phyloP scores from a whole-genome alignment of 768 basidiomycete species.

The Tephrocybe sp. region DNA sequence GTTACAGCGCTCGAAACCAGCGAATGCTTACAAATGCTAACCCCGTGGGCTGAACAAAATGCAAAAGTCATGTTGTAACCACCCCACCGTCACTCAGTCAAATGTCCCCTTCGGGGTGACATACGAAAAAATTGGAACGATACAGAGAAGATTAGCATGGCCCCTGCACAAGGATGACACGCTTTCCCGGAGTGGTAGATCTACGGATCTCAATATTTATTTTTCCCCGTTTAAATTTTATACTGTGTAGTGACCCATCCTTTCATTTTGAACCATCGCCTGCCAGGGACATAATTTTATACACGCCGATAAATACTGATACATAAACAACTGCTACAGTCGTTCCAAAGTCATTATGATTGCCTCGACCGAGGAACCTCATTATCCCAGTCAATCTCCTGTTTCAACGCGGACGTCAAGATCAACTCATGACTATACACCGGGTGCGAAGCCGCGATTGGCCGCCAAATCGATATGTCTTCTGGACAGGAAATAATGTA shows the following conservation, averaged over 20 bases:
- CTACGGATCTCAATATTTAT: constrained; percentile 44
- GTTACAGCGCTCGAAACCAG: too few relatives aligned
- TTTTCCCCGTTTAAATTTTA: constrained; percentile 18
- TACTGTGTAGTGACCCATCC: too few relatives aligned
- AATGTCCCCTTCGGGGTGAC: constrained; percentile 83
- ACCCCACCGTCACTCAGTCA: background rate
- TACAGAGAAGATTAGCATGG: constrained; percentile 99
- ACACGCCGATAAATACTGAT: too few relatives aligned
- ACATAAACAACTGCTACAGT: too few relatives aligned
- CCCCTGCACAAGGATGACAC: constrained; percentile 99
- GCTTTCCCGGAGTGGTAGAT: constrained; percentile 90
- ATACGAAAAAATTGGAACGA: constrained; percentile 99
- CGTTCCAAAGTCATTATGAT: too few relatives aligned
- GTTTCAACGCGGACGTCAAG: constrained; percentile 59
- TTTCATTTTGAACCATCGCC: too few relatives aligned
- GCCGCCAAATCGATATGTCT: constrained; percentile 66
- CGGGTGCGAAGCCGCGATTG: constrained; percentile 45
- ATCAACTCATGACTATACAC: constrained; percentile 74
- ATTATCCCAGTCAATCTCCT: constrained; percentile 65
- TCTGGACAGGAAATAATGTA: constrained; percentile 65
- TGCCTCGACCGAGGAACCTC: constrained; percentile 25
- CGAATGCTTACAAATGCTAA: too few relatives aligned
- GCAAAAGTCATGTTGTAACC: constrained; percentile 6
- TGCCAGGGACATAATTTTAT: too few relatives aligned
- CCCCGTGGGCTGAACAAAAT: constrained; percentile 9